Conservation (phyloP, 805 yeast species). For the Candida sonorensis region DNA sequence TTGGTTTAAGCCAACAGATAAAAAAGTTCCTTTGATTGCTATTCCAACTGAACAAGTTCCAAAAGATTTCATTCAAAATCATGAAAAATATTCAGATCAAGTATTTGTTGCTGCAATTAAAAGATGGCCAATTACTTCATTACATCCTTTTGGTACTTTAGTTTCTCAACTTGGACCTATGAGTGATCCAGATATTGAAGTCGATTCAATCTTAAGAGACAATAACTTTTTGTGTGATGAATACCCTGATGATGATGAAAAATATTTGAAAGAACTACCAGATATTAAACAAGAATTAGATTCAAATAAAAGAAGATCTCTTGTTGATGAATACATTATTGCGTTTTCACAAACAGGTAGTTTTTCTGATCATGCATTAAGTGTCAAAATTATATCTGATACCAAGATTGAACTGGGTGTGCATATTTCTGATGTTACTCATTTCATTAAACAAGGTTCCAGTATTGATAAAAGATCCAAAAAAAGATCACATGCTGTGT, state of each 20-base stretch:
- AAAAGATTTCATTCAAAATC: slow-evolving; percentile 87
- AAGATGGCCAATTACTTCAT: slow-evolving; percentile 98
- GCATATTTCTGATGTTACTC: slow-evolving; percentile 77
- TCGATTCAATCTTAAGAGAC: slow-evolving; percentile 84
- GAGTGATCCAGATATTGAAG: slow-evolving; percentile 70
- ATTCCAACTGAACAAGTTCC: slow-evolving; percentile 99
- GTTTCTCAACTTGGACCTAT: slow-evolving; percentile 80
- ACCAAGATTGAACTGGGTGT: slow-evolving; percentile 74
- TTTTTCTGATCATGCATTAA: slow-evolving; percentile 73
- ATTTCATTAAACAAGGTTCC: slow-evolving; percentile 65
- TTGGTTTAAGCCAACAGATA: slow-evolving; percentile 98
- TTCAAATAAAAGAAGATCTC: slow-evolving; percentile 41
- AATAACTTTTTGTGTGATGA: slow-evolving; percentile 79
- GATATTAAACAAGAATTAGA: slow-evolving; percentile 29
- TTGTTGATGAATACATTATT: slow-evolving; percentile 52
- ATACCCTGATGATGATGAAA: slow-evolving; percentile 42
- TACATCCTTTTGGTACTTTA: slow-evolving; percentile 95
- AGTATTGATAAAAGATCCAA: slow-evolving; percentile 81
- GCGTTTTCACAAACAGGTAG: slow-evolving; percentile 54
- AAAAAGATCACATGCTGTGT: slow-evolving; percentile 85
- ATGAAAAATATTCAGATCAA: slow-evolving; percentile 72
- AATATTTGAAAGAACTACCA: slow-evolving; percentile 32
- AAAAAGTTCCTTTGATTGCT: slow-evolving; percentile 95
- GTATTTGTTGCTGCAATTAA: slow-evolving; percentile 92
- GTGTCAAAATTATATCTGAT: slow-evolving; percentile 56